phyloP scores from a whole-genome alignment of 1,284 basidiomycete genomes.

The Sporisorium scitamineum region DNA sequence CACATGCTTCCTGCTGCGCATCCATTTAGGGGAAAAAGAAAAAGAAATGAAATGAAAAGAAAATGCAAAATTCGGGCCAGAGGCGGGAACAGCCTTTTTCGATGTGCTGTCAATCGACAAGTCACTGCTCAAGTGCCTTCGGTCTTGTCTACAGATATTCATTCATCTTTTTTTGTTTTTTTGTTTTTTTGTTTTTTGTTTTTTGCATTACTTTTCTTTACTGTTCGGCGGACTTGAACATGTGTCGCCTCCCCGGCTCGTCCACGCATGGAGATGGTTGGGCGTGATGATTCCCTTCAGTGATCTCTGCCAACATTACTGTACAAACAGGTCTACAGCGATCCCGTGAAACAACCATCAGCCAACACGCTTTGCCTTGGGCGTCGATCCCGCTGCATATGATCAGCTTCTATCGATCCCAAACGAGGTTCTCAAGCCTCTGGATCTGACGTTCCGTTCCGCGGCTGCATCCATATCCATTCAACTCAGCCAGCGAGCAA shows the following conservation, averaged over 20 bases:
- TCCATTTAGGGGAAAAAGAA: no score
- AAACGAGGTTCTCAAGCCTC: not conserved
- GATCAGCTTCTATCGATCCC: not conserved
- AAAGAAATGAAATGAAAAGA: no score
- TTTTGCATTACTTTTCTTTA: no score
- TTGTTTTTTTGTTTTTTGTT: not conserved
- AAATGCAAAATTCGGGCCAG: no score
- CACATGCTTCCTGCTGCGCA: no score
- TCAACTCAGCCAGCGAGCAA: not conserved
- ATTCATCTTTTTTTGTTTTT: not conserved
- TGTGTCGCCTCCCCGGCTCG: conserved; percentile 1
- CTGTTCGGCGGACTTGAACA: conserved; percentile 25
- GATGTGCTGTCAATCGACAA: conserved; percentile 12
- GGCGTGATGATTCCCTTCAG: no score
- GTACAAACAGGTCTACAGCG: not conserved
- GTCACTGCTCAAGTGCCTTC: not conserved
- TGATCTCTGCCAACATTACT: no score
- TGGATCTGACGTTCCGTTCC: not conserved
- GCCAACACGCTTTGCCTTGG: not conserved
- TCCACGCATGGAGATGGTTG: not conserved
- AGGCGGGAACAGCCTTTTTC: conserved; percentile 8
- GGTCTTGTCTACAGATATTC: not conserved
- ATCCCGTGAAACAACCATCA: not conserved
- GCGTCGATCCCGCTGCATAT: not conserved
- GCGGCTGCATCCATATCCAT: not conserved